Percentiles rank a stretch among this genome's conserved stretches.
Conservation (phyloP, 768 basidiomycete species). For the Naematelia encephala region DNA sequence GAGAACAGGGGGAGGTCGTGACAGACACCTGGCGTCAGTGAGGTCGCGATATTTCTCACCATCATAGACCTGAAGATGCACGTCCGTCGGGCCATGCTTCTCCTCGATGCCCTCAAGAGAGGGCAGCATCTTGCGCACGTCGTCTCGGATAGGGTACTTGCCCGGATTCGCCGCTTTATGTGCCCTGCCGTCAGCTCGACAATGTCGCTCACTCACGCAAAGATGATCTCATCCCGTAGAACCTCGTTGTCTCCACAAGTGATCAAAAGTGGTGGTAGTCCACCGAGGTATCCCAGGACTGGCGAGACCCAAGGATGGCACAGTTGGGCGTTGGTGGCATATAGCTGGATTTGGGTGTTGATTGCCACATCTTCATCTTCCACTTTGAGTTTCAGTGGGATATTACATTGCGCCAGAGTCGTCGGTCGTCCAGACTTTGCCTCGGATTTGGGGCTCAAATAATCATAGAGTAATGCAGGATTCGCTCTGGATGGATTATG, state of each 20-base stretch:
- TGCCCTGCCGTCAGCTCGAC: constrained; percentile 54
- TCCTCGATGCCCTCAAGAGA: constrained; percentile 48
- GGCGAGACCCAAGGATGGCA: constrained; percentile 62
- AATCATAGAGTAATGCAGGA: constrained; percentile 29
- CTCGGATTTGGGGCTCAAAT: constrained; percentile 10
- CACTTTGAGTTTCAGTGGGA: constrained; percentile 38
- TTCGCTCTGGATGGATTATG: constrained; percentile 37
- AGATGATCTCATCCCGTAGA: constrained; percentile 85
- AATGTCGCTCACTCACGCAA: constrained; percentile 54
- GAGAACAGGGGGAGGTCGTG: constrained; percentile 72
- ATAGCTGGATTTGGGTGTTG: constrained; percentile 75
- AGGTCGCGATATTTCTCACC: constrained; percentile 52
- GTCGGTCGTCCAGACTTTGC: constrained; percentile 8
- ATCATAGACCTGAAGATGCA: constrained; percentile 91
- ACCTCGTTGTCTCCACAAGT: constrained; percentile 88
- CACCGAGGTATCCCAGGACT: constrained; percentile 74
- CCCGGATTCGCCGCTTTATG: constrained; percentile 87
- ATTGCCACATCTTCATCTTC: constrained; percentile 50
- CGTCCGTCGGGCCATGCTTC: constrained; percentile 60
- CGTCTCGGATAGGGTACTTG: constrained; percentile 62
- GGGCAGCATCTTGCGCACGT: constrained; percentile 54
- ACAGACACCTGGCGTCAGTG: constrained; percentile 60
- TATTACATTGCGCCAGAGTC: constrained; percentile 38
- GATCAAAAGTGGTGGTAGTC: constrained; percentile 79
- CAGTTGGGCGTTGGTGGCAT: constrained; percentile 71